Evolutionary conservation across 306 rosid species (phyloP).

Genomic region (Abrus precatorius): DNA sequence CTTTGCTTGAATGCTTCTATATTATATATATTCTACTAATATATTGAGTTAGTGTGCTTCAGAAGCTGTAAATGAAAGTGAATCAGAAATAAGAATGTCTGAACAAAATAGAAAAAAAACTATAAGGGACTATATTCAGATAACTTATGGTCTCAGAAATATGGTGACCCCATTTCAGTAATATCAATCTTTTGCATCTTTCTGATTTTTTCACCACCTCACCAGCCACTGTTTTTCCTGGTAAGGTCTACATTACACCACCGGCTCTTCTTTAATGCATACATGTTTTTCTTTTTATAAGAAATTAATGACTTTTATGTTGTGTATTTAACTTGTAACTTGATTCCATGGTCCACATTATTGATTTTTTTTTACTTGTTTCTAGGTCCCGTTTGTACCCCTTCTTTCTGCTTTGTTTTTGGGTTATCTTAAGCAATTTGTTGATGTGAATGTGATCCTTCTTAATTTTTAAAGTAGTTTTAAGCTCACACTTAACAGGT

Average conservation of each 20-base stretch:
- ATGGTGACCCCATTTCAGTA: slow-evolving; percentile 39
- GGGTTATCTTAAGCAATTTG: slow-evolving; percentile 3
- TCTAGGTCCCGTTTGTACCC: slow-evolving; percentile 13
- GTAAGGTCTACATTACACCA: slow-evolving; percentile 31
- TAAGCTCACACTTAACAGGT: background rate
- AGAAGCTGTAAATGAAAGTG: slow-evolving; percentile 27
- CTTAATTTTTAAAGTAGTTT: too few species aligned
- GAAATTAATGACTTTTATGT: slow-evolving; percentile 9
- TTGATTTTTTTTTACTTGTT: slow-evolving; percentile 14
- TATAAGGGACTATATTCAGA: background rate
- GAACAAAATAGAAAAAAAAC: slow-evolving; percentile 36
- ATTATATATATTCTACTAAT: slow-evolving; percentile 28
- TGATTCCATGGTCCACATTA: slow-evolving; percentile 44
- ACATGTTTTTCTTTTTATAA: background rate
- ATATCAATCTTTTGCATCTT: slow-evolving; percentile 45
- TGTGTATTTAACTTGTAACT: slow-evolving; percentile 32
- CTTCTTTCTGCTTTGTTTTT: slow-evolving; percentile 11
- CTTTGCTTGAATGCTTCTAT: slow-evolving; percentile 37
- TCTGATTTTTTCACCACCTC: slow-evolving; percentile 38
- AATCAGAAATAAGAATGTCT: slow-evolving; percentile 39
- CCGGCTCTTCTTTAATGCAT: slow-evolving; percentile 32
- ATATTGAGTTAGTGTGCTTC: slow-evolving; percentile 14
- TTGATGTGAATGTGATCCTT: slow-evolving; percentile 61
- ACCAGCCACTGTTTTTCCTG: slow-evolving; percentile 26
- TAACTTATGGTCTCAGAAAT: slow-evolving; percentile 33